Percentiles rank a stretch among this genome's conserved stretches.
These are phyloP conservation scores for Plenodomus tracheiphilus DNA, from an alignment of 2,329 filamentous ascomycete species.

Conservation along the genomic window DNA sequence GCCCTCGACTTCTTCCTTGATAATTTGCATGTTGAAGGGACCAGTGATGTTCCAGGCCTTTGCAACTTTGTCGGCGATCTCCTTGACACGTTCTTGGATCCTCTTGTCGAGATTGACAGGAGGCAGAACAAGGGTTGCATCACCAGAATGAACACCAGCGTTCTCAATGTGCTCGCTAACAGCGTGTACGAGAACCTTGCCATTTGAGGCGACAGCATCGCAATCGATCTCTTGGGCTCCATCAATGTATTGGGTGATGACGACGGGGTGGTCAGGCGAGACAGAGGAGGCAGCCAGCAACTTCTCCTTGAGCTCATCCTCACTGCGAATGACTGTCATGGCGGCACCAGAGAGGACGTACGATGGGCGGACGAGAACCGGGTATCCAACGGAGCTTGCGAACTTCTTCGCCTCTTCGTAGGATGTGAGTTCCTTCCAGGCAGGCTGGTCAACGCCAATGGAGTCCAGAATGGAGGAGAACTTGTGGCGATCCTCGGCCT, in stretches of 20 bases:
- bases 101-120: conserved; percentile 76
- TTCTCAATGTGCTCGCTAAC: conserved; percentile 96
- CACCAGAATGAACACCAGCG: conserved; percentile 96
- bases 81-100: conserved; percentile 86
- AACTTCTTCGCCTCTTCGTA: conserved; percentile 86
- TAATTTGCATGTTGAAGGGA: conserved; percentile 99
- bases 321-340: conserved; percentile 93
- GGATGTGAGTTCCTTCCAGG: conserved; percentile 95
- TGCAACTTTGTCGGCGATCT: conserved; percentile 93
- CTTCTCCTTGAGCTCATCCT: conserved; percentile 92
- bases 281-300: conserved; percentile 87
- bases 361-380: conserved; percentile 89
- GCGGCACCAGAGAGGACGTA: conserved; percentile 97
- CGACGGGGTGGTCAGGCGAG: conserved; percentile 94
- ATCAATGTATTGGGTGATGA: conserved; percentile 98
- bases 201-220: conserved; percentile 85
- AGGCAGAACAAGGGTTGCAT: conserved; percentile 91
- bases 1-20: conserved; percentile 82
- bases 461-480: conserved; percentile 97
- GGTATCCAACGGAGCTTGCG: conserved; percentile 83
- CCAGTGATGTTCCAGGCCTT: conserved; percentile 97
- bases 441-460: conserved; percentile 94
- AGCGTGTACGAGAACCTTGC: conserved; percentile 86
- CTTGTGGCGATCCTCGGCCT: conserved; percentile 96
- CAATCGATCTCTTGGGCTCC: conserved; percentile 96